These are phyloP conservation scores for Aspergillus persii DNA, from an alignment of 2,329 filamentous ascomycete genomes.

Conservation along the genomic window DNA sequence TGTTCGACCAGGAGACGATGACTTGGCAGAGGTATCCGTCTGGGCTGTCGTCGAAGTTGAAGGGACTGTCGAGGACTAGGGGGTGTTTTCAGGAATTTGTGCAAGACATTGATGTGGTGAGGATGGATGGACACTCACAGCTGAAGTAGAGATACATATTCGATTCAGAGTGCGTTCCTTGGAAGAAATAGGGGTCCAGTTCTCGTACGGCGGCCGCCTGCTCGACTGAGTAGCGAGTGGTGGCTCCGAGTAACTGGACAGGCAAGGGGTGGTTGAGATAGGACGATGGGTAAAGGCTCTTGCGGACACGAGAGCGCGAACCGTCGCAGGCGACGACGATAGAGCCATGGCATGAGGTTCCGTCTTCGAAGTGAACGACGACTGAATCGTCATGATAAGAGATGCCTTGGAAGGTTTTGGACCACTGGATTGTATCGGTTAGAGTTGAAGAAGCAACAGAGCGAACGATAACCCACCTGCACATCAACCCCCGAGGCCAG, in stretches of 20 bases:
- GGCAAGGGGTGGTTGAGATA: conserved; percentile 44
- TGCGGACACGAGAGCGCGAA: conserved; percentile 45
- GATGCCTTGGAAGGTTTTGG: conserved; percentile 36
- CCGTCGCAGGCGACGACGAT: conserved; percentile 55
- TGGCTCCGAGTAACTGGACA: conserved; percentile 50
- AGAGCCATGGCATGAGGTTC: conserved; percentile 40
- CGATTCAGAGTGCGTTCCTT: conserved; percentile 53
- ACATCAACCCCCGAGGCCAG: conserved; percentile 49
- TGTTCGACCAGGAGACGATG: conserved; percentile 52
- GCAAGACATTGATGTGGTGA: neutral
- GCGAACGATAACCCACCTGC: conserved; percentile 32
- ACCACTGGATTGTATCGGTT: conserved; percentile 31
- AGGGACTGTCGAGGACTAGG: conserved; percentile 51
- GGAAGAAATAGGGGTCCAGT: conserved; percentile 56
- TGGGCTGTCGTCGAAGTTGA: conserved; percentile 36
- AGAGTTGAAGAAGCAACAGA: neutral
- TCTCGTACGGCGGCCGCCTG: conserved; percentile 44
- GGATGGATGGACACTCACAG: conserved; percentile 31
- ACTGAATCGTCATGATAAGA: conserved; percentile 36
- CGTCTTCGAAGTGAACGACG: conserved; percentile 49
- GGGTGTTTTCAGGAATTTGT: neutral
- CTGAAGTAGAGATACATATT: conserved; percentile 56
- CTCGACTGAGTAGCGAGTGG: conserved; percentile 40
- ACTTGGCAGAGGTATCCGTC: conserved; percentile 50
- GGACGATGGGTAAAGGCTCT: conserved; percentile 24